phyloP scores from a whole-genome alignment of 768 basidiomycete species.

The Mycena venus region DNA sequence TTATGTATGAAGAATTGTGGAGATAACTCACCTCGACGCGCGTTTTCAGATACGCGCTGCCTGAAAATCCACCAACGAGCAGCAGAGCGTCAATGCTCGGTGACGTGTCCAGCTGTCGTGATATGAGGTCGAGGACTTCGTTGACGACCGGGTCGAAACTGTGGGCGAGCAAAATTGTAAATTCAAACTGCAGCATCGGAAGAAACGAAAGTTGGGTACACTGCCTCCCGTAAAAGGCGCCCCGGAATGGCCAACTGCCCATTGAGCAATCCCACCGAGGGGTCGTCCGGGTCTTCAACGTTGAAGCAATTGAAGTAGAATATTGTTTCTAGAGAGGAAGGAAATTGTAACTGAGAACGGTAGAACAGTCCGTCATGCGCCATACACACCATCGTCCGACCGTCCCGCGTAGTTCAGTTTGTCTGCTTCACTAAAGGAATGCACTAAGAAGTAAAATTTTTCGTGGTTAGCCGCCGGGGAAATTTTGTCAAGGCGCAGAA shows the following conservation, averaged over 20 bases:
- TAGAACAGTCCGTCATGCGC: conserved; percentile 33
- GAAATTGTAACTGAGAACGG: not conserved
- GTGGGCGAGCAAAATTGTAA: not conserved
- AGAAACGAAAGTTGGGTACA: conserved; percentile 45
- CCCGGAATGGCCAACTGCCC: conserved; percentile 90
- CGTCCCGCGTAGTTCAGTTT: conserved; percentile 83
- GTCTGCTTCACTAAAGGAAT: conserved; percentile 90
- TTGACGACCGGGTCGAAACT: conserved; percentile 89
- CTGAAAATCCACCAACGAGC: conserved; percentile 92
- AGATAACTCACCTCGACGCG: conserved; percentile 73
- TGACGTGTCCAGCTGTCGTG: conserved; percentile 18
- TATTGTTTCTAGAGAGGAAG: conserved; percentile 69
- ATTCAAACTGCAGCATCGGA: not conserved
- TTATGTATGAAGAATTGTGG: not conserved
- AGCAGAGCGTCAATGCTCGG: conserved; percentile 81
- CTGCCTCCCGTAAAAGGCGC: conserved; percentile 81
- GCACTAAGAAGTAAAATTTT: conserved; percentile 58
- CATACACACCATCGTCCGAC: conserved; percentile 76
- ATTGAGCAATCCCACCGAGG: conserved; percentile 82
- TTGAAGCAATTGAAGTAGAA: conserved; percentile 95
- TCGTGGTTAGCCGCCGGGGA: conserved; percentile 16
- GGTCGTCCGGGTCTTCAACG: conserved; percentile 85
- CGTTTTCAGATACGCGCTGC: conserved; percentile 86
- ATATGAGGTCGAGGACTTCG: conserved; percentile 50
- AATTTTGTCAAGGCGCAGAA: conserved; percentile 9